Evolutionary conservation across 2,329 filamentous ascomycete genomes (phyloP).

Genomic region (Penicillium psychrosexuale): DNA sequence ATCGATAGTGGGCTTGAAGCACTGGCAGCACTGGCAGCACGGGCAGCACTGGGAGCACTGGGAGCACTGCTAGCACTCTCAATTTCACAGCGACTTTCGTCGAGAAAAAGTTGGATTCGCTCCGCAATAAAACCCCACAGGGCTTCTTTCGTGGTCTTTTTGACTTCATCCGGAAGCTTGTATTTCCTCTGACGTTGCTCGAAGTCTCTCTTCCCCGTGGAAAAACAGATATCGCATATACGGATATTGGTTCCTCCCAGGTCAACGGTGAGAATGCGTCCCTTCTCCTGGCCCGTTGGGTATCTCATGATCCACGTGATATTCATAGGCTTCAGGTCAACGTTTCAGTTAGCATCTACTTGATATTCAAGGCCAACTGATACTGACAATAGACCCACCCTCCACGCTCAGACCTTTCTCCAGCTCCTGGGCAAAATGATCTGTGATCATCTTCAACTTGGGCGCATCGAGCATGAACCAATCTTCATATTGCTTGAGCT

Average conservation of each 20-base stretch:
- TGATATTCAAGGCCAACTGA: not conserved
- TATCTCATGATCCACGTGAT: constrained; percentile 81
- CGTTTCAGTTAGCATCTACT: not conserved
- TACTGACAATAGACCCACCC: constrained; percentile 78
- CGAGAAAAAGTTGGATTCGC: constrained; percentile 74
- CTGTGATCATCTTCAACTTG: constrained; percentile 81
- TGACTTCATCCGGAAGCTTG: constrained; percentile 77
- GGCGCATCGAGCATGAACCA: constrained; percentile 68
- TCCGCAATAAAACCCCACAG: constrained; percentile 87
- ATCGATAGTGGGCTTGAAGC: constrained; percentile 57
- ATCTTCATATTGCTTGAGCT: constrained; percentile 75
- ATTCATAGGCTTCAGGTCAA: constrained; percentile 72
- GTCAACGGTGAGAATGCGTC: constrained; percentile 77
- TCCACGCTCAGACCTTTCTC: constrained; percentile 73
- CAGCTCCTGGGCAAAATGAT: constrained; percentile 79
- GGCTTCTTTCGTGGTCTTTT: constrained; percentile 71
- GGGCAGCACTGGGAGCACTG: constrained; percentile 37
- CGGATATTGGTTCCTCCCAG: constrained; percentile 90
- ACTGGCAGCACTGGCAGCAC: constrained; percentile 19
- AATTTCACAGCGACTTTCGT: constrained; percentile 58
- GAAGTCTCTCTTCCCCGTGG: constrained; percentile 73
- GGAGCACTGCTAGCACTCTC: constrained; percentile 29
- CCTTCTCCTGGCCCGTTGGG: constrained; percentile 74
- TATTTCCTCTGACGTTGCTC: constrained; percentile 87
- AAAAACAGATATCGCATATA: constrained; percentile 79